Evolutionary conservation across 2,329 filamentous ascomycete genomes (phyloP).

Genomic region (Xylariaceae sp.): DNA sequence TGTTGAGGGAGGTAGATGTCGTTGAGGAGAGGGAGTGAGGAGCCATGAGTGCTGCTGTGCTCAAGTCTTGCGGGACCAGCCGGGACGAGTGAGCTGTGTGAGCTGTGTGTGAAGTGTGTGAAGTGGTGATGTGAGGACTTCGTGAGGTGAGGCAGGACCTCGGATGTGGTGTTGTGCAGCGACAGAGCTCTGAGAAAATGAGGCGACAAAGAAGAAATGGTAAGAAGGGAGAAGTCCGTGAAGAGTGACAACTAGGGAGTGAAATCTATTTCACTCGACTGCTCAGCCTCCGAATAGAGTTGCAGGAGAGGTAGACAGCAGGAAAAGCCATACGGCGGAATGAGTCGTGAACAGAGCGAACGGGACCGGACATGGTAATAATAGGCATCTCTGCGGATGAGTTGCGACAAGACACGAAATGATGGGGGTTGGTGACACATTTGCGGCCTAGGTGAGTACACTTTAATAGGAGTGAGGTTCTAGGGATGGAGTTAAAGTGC

Average conservation of each 20-base stretch:
- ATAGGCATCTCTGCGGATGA: not conserved
- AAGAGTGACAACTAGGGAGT: conserved; percentile 1
- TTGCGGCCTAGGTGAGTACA: not conserved
- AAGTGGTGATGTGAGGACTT: not conserved
- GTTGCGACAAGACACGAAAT: no score
- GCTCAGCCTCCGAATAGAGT: conserved; percentile 18
- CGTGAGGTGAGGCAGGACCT: not conserved
- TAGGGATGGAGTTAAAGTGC: not conserved
- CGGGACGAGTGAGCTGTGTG: conserved; percentile 1
- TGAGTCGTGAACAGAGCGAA: conserved; percentile 9
- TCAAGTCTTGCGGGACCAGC: conserved; percentile 14
- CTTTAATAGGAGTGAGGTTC: not conserved
- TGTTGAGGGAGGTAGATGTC: conserved; percentile 10
- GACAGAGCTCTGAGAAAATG: not conserved
- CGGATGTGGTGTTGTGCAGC: not conserved
- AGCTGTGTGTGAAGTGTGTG: no score
- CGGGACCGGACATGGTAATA: conserved; percentile 3
- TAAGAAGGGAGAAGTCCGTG: conserved; percentile 3
- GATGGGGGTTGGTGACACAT: no score
- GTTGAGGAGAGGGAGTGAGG: conserved; percentile 11
- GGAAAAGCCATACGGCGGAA: conserved; percentile 26
- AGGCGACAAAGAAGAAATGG: not conserved
- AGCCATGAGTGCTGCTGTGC: conserved; percentile 8
- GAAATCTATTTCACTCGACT: conserved; percentile 11
- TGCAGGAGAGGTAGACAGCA: conserved; percentile 22